Percentiles rank a stretch among this genome's conserved stretches.
Conservation (phyloP, 257 asterid species). For the Solanum sparsipilum region DNA sequence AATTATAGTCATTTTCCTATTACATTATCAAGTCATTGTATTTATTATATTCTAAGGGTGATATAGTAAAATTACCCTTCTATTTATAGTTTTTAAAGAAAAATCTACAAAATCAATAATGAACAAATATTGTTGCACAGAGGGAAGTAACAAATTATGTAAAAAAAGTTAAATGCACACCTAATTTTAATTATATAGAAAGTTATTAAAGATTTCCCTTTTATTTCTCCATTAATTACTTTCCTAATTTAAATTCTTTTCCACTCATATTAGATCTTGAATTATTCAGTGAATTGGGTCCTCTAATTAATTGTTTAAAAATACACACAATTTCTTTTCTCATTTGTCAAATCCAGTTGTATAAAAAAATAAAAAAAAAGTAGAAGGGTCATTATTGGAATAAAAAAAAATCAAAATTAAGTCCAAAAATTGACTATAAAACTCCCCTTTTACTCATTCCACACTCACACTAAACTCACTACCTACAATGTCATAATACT, state of each 20-base stretch:
- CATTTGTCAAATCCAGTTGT: neutral
- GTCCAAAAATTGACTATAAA: slow-evolving; percentile 49
- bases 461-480: slow-evolving; percentile 6
- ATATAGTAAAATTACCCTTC: too few relatives aligned
- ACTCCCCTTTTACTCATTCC: slow-evolving; percentile 33
- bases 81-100: neutral
- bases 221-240: neutral
- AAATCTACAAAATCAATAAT: too few relatives aligned
- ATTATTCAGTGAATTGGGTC: neutral
- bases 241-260: neutral
- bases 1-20: too few relatives aligned
- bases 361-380: neutral
- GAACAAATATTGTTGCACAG: neutral
- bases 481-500: slow-evolving; percentile 32
- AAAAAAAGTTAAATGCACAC: neutral
- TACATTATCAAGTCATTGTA: too few relatives aligned
- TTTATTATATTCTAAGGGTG: neutral
- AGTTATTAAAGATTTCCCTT: neutral
- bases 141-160: neutral
- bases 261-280: neutral
- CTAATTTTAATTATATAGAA: neutral
- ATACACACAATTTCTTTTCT: neutral
- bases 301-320: neutral
- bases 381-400: slow-evolving; percentile 9
- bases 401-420: neutral